These are phyloP conservation scores for Pythium myriotylum DNA, from an alignment of 352 stramenopile genomes.

Conservation along the genomic window DNA sequence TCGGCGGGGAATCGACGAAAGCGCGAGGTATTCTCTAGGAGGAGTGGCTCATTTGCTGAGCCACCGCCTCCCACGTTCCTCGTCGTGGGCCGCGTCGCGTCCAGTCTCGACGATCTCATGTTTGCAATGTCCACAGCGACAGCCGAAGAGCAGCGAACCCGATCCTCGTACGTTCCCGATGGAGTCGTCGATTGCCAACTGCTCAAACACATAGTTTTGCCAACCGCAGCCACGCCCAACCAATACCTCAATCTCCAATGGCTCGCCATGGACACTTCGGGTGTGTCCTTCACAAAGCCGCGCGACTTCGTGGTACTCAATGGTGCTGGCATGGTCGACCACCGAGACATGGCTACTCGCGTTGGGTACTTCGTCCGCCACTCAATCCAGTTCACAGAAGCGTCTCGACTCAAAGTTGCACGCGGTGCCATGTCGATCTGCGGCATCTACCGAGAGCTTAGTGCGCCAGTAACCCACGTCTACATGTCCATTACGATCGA, in stretches of 20 bases:
- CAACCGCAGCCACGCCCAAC: constrained; percentile 46
- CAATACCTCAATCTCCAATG: constrained; percentile 54
- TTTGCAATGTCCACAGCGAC: constrained; percentile 46
- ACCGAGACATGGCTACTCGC: constrained; percentile 25
- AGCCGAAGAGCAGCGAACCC: constrained; percentile 52
- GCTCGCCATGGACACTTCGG: constrained; percentile 14
- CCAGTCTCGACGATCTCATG: constrained; percentile 64
- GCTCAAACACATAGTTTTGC: constrained; percentile 41
- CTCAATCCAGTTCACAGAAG: constrained; percentile 52
- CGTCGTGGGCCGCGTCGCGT: constrained; percentile 47
- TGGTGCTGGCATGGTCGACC: constrained; percentile 42
- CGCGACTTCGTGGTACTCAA: constrained; percentile 62
- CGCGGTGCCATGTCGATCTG: constrained; percentile 57
- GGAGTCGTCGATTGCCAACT: constrained; percentile 53
- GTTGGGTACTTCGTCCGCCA: constrained; percentile 59
- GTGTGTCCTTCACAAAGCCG: constrained; percentile 37
- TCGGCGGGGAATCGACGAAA: neutral
- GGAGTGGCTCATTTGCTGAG: neutral
- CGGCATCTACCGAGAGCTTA: constrained; percentile 48
- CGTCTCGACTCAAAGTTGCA: constrained; percentile 38
- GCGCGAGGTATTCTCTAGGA: neutral
- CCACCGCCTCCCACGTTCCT: constrained; percentile 36
- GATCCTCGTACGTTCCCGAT: constrained; percentile 52
- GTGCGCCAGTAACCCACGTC: constrained; percentile 40
- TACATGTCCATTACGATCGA: constrained; percentile 57